Conservation (phyloP, 176 grass and related monocot species). For the Stipa capillata region DNA sequence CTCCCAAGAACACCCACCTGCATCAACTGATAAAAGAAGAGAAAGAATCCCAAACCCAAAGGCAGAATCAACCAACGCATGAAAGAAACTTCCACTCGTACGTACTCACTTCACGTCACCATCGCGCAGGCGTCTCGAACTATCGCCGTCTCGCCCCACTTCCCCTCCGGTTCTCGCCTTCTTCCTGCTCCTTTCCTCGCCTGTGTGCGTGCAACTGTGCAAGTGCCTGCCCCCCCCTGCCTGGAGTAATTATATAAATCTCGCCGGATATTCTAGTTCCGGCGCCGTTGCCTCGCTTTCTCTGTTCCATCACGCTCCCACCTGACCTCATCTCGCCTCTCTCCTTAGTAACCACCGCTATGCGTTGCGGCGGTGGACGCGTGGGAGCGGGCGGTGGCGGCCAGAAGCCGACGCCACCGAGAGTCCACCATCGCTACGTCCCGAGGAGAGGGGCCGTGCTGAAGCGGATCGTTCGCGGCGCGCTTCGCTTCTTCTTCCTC, state of each 20-base stretch:
- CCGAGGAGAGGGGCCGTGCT: slow-evolving; percentile 32
- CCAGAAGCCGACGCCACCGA: neutral
- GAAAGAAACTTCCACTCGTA: neutral
- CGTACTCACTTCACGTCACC: neutral
- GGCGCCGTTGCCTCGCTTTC: neutral
- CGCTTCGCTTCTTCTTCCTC: neutral
- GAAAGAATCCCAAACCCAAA: neutral
- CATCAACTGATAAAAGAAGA: too few species aligned
- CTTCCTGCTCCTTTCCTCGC: slow-evolving; percentile 25
- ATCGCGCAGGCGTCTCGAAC: neutral
- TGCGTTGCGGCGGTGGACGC: neutral
- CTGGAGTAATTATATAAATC: too few species aligned
- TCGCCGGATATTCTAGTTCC: neutral
- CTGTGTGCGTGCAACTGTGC: neutral
- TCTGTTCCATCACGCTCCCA: neutral
- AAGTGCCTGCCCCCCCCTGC: neutral
- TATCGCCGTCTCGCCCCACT: slow-evolving; percentile 12
- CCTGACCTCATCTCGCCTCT: neutral
- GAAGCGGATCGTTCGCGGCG: neutral
- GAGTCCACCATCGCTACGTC: slow-evolving; percentile 22
- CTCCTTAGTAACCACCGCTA: neutral
- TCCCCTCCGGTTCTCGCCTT: slow-evolving; percentile 3
- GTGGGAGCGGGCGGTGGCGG: neutral
- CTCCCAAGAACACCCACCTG: neutral
- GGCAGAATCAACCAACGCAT: neutral